These are phyloP conservation scores for Cinchona pubescens DNA, from an alignment of 257 asterid genomes.

Conservation along the genomic window DNA sequence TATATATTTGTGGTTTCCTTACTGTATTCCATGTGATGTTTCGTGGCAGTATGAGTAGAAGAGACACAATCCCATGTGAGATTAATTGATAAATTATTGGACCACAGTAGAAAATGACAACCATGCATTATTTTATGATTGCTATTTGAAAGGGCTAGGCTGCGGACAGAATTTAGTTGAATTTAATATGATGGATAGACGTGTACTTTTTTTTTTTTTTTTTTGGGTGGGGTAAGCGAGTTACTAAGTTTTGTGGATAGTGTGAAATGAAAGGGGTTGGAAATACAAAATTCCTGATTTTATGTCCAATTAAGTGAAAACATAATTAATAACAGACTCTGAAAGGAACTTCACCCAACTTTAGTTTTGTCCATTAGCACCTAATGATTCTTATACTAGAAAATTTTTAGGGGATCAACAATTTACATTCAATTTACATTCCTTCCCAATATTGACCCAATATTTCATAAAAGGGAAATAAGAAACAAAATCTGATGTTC, in stretches of 20 bases:
- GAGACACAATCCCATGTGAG: conserved; percentile 24
- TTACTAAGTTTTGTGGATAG: not conserved
- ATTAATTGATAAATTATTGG: not conserved
- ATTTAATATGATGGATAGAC: not conserved
- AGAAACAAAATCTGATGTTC: not conserved
- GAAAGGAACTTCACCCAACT: not conserved
- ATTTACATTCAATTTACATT: not conserved
- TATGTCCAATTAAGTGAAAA: not conserved
- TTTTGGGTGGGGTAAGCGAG: no score
- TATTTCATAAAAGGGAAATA: not conserved
- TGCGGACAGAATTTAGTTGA: not conserved
- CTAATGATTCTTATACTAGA: not conserved
- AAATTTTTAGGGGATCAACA: not conserved
- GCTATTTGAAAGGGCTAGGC: conserved; percentile 1
- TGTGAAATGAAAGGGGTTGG: conserved; percentile 4
- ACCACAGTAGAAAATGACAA: conserved; percentile 6
- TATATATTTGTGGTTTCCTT: conserved; percentile 1
- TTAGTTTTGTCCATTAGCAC: not conserved
- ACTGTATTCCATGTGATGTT: conserved; percentile 28
- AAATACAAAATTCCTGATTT: not conserved
- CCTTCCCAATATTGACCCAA: not conserved
- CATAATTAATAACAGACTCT: not conserved
- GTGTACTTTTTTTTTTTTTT: no score
- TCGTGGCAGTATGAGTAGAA: conserved; percentile 20
- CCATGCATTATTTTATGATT: conserved; percentile 3